Base-by-base conservation (phyloP, 2,329 filamentous ascomycete species). In the Periconia macrospinosa region DNA sequence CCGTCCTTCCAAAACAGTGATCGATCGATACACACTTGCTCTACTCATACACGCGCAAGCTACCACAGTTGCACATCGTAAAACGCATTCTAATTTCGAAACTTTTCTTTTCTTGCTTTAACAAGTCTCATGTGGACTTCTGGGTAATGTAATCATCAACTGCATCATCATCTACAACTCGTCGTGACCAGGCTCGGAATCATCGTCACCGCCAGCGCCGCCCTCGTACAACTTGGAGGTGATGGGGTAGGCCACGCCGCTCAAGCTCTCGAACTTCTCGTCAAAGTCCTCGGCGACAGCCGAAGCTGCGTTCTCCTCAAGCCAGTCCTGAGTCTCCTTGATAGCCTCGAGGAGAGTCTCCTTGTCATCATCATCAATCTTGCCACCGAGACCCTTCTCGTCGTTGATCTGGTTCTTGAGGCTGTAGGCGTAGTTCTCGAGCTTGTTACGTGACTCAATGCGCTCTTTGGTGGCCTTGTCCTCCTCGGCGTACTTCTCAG, bases 261-360 rank as follows among this genome's bases (percentile, higher is more conserved):
- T 95, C 66, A 99, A 86, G 86, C 97, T 97, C 89, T 99, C 93
- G 84, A 95, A 96, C 84, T 97, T 93, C 86, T 99, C 94, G 79
- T 97, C 92, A 70, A 97, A 97, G 82, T 97, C 94, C 82, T 97
- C 93, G 55, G 91, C 83, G 65, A 83, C 86, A 61, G 94, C 94
- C 49, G 89, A 88, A 63, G 88, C 86, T 63, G 86, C 90, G 80
- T 97, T 95, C 85, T 96, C 91, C 68, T 97, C 92, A 56, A 99
- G 88, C 94, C 94, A 99, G 76, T 97, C 92, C 68, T 88, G 88
- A 60, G 91, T 83, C 83, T 99, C 94, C 89, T 97, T 97, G 81
- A 99, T 87, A 60, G 94, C 94, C 64, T 97, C 92, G 62, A 96
- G 81, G 68, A 99, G 86, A 69, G 91, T 87, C 80, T 97, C 92